Percentiles rank a stretch among this genome's conserved stretches.
Conservation (phyloP, 768 basidiomycete species). For the Tricholoma terreum region DNA sequence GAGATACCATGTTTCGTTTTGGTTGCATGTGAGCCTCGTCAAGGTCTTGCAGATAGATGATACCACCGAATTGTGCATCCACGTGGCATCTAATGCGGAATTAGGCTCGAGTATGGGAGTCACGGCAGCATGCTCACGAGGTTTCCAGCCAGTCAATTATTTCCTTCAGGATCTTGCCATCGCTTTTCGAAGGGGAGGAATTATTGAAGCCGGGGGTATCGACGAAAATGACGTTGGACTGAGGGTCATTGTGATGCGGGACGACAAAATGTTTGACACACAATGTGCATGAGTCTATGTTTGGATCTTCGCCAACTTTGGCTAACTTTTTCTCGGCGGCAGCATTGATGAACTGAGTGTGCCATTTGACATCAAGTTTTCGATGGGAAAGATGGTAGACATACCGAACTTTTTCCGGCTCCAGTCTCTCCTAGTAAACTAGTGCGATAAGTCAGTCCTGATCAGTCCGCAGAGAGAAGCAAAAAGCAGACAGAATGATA, state of each 20-base stretch:
- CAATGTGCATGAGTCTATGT: neutral
- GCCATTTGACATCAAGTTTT: no score
- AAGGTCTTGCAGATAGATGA: no score
- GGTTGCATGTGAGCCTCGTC: neutral
- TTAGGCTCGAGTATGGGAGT: neutral
- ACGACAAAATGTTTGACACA: neutral
- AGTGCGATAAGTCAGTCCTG: neutral
- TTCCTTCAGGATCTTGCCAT: constrained; percentile 18
- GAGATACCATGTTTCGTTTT: constrained; percentile 10
- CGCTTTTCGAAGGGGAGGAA: constrained; percentile 16
- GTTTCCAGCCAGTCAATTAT: constrained; percentile 26
- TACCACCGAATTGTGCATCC: constrained; percentile 10
- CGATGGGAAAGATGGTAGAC: no score
- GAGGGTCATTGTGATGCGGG: neutral
- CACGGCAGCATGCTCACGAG: constrained; percentile 14
- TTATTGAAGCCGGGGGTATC: constrained; percentile 33
- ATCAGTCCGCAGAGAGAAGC: no score
- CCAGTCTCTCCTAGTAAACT: neutral
- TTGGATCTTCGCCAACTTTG: no score
- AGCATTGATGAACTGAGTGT: no score
- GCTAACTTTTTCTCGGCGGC: no score
- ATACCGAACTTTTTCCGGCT: neutral
- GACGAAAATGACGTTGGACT: constrained; percentile 18
- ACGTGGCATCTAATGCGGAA: constrained; percentile 7
- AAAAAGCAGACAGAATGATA: no score